These are phyloP conservation scores for Eucalyptus pauciflora DNA, from an alignment of 345 rosid species.

Conservation along the genomic window DNA sequence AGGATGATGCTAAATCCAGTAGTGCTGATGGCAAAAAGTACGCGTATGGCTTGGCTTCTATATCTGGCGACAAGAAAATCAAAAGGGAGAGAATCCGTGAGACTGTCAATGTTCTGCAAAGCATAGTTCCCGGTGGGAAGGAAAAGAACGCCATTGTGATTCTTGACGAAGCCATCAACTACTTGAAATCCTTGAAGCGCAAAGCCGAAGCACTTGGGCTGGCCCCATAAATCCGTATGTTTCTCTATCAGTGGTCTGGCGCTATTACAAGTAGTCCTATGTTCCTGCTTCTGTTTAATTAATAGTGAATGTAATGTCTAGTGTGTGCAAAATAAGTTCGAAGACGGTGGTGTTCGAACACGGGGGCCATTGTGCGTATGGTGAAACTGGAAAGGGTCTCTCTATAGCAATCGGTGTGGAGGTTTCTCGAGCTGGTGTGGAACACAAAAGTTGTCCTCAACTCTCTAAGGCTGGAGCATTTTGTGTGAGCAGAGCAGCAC, in stretches of 20 bases:
- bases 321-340: background rate
- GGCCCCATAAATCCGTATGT: slow-evolving; percentile 3
- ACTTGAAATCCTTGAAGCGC: slow-evolving; percentile 49
- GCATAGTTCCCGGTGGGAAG: slow-evolving; percentile 50
- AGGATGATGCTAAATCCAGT: slow-evolving; percentile 47
- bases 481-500: background rate
- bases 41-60: background rate
- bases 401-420: background rate
- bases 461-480: background rate
- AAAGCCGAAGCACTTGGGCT: slow-evolving; percentile 38
- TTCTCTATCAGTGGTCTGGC: background rate
- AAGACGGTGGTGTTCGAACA: background rate
- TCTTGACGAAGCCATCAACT: slow-evolving; percentile 60
- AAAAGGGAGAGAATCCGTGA: slow-evolving; percentile 46
- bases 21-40: slow-evolving; percentile 9
- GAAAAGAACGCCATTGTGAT: slow-evolving; percentile 46
- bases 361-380: background rate
- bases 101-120: slow-evolving; percentile 35
- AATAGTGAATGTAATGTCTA: background rate
- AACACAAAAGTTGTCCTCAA: background rate
- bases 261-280: background rate
- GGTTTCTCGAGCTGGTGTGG: background rate
- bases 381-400: background rate
- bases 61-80: slow-evolving; percentile 13
- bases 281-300: background rate